Conservation (phyloP, 2,329 filamentous ascomycete genomes). For the Ceratocystis papillata region DNA sequence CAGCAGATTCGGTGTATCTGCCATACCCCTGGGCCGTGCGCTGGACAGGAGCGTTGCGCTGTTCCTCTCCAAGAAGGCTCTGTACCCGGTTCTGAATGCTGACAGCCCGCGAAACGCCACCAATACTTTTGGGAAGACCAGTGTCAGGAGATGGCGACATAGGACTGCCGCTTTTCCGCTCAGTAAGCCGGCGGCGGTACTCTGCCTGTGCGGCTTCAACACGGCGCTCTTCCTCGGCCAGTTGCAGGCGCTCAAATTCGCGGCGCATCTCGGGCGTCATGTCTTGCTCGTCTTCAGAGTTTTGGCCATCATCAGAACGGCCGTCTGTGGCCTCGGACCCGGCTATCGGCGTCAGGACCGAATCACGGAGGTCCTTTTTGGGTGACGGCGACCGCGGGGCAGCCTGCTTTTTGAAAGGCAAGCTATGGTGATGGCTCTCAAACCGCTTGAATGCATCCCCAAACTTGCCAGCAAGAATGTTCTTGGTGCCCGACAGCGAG, state of each 20-base stretch:
- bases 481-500: constrained; percentile 63
- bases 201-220: constrained; percentile 83
- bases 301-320: constrained; percentile 52
- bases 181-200: constrained; percentile 65
- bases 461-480: constrained; percentile 75
- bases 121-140: constrained; percentile 44
- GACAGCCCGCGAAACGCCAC: constrained; percentile 55
- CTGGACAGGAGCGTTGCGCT: constrained; percentile 47
- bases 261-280: constrained; percentile 79
- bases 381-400: constrained; percentile 40
- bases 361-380: constrained; percentile 39
- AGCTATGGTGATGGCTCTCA: constrained; percentile 44
- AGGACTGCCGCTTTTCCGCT: constrained; percentile 37
- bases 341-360: constrained; percentile 57
- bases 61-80: constrained; percentile 69
- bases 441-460: constrained; percentile 91
- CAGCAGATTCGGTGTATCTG: constrained; percentile 55
- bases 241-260: constrained; percentile 70
- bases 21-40: constrained; percentile 82
- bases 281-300: constrained; percentile 50
- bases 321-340: constrained; percentile 58
- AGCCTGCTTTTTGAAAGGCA: constrained; percentile 27
- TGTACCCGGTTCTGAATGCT: constrained; percentile 89
- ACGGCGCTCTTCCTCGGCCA: constrained; percentile 79
- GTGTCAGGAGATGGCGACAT: constrained; percentile 31